Base-by-base conservation (phyloP, 2,329 filamentous ascomycete species). In the Golovinomyces cichoracearum region DNA sequence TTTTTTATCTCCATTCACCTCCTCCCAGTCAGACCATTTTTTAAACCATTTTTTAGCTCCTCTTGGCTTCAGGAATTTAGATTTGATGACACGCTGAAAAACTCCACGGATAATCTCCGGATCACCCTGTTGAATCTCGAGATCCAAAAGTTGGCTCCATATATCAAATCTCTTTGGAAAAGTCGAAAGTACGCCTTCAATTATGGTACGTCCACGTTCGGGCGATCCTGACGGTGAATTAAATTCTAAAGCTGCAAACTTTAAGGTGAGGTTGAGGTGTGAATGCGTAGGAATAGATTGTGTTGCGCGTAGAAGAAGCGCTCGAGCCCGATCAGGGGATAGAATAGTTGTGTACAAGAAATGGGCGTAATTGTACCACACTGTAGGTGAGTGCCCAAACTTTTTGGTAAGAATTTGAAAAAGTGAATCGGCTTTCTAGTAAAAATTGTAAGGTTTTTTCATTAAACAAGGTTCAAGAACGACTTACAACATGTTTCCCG, bases 351-450 rank as follows among this genome's bases (percentile, higher is more conserved):
- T 77, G 65, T 93, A 80, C 49, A 98, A 71, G 71, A 94, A 95
- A 58, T 81, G 80, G 22, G 86, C 88, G 64, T 94, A 95, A 68
- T 95, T 94, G 63, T 80, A 71, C 83, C 86, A 98, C 55, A 94
- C 76, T 48, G 78, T 74, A 9, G 83, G 78, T 5, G 78, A 75
- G 54, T 78, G 76, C 53, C 80, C 80, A 51, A 84, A 86, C 66
- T 92, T 94, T 68, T 90, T 92, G 57, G 83, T 69, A 64, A 93
- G 83, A 37, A 71, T 66, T 62, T 90, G 80, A 67, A 94, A 95
- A 56, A 95, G 72, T 21, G 73, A 74, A 60, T 94, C 85, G 49
- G 88, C 88, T 72, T 86, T 80, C 80, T 92, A 63, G 62, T 47
- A 9, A 35, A 38, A 42, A 48, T 61, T 55, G 62, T 58, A 49